Evolutionary conservation across 78 protist genomes (phyloP).

Genomic region (slime mould (Dictyostelium discoideum)): DNA sequence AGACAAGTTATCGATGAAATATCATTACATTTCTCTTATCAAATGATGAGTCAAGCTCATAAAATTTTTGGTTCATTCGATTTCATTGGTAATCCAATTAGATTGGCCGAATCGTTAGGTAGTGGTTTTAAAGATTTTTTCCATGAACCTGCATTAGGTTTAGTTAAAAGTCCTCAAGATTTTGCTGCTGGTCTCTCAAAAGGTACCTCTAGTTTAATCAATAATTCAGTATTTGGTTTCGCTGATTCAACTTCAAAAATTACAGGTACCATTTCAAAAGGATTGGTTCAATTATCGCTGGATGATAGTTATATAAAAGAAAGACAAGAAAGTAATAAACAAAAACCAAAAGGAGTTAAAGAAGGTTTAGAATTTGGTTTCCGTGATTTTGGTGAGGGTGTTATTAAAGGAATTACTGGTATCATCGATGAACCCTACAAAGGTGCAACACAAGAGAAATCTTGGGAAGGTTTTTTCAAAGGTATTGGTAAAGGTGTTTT

Average conservation of each 20-base stretch:
- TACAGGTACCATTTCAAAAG: slow-evolving; percentile 75
- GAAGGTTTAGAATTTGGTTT: slow-evolving; percentile 84
- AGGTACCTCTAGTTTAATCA: slow-evolving; percentile 74
- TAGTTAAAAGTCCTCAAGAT: slow-evolving; percentile 82
- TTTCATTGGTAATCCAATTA: slow-evolving; percentile 79
- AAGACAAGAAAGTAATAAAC: slow-evolving; percentile 29
- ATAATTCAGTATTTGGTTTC: slow-evolving; percentile 64
- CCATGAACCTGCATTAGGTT: slow-evolving; percentile 85
- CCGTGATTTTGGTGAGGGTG: slow-evolving; percentile 78
- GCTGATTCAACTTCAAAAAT: slow-evolving; percentile 63
- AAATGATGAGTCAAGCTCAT: slow-evolving; percentile 63
- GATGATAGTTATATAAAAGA: slow-evolving; percentile 63
- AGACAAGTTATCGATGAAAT: slow-evolving; percentile 52
- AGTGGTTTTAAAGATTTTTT: slow-evolving; percentile 85
- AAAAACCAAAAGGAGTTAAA: slow-evolving; percentile 66
- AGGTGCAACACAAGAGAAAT: slow-evolving; percentile 87
- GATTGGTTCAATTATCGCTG: slow-evolving; percentile 63
- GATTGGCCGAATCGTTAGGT: slow-evolving; percentile 66
- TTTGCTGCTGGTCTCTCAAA: slow-evolving; percentile 83
- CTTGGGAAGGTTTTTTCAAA: slow-evolving; percentile 83
- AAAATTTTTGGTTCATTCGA: slow-evolving; percentile 72
- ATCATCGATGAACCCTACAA: slow-evolving; percentile 88
- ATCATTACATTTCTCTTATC: slow-evolving; percentile 13
- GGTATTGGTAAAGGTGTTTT: slow-evolving; percentile 94
- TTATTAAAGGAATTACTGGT: slow-evolving; percentile 89